Evolutionary conservation across 2,329 filamentous ascomycete species (phyloP), one percentile per base, ranked within the genome.

Genomic region (Mycosphaerella arachidis): DNA sequence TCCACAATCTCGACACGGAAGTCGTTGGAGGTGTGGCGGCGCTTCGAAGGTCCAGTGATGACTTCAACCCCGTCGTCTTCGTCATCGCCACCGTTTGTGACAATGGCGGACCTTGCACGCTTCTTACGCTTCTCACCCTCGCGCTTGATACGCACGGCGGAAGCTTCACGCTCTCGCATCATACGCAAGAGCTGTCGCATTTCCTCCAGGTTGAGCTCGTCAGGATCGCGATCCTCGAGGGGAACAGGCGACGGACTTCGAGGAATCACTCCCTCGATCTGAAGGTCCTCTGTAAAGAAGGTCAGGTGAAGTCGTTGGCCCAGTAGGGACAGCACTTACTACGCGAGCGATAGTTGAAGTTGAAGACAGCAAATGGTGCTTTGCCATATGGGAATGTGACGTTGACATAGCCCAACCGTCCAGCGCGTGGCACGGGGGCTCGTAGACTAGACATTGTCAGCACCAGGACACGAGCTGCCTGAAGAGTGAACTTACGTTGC

Each of bases 311-410:
- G 4, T 37, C 2, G 30, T 20, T 53, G 16, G 4, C 13, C 45
- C 7, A 18, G 29, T 12, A 6, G 24, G 16, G 33, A 24, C 16
- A 7, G 57, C 13, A 57, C 68, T 27, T 62, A 71, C 68, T 59
- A n/a, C 58, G 66, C 0, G 69, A 67, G 1, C 69, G 65, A 31
- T 70, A 71, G n/a, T 64, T 65, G 66, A 70, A 72, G 0, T 29
- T 53, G 51, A 62, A 68, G 1, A 45, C 62, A 0, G 66, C 64
- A 33, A 71, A 62, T 1, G 68, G 63, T 0, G 58, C 13, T 0
- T 43, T 43, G 4, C 67, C 67, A 27, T 67, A 69, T 0, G 65
- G 66, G 12, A 59, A 65, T 3, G 48, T 35, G 8, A 60, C 5
- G 6, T 57, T 6, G 9, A 33, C 16, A 24, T 9, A 48, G 4